Evolutionary conservation across 163 green algal species (phyloP).

Genomic region (Dunaliella salina): DNA sequence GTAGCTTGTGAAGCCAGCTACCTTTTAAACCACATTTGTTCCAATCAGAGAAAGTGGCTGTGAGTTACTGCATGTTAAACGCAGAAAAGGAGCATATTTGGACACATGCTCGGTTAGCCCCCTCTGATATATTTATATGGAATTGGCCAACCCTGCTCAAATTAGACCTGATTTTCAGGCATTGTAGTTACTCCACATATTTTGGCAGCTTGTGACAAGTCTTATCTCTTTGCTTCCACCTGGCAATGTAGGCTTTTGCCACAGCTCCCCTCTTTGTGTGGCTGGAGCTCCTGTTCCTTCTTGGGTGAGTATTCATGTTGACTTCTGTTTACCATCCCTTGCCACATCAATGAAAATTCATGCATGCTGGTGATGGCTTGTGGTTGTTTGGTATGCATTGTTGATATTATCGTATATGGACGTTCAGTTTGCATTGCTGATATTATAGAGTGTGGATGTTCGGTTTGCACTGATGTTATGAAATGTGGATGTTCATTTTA

Average conservation of each 20-base stretch:
- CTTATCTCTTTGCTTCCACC: no score
- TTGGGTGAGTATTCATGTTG: conserved; percentile 60
- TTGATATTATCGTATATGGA: background rate
- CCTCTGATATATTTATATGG: no score
- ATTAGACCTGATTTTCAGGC: no score
- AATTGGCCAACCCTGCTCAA: no score
- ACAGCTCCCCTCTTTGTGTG: conserved; percentile 83
- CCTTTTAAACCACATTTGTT: no score
- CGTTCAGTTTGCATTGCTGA: background rate
- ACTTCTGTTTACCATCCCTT: background rate
- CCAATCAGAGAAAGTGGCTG: no score
- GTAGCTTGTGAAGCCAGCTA: no score
- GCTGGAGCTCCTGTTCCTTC: conserved; percentile 79
- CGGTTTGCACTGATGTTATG: background rate
- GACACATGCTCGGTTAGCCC: no score
- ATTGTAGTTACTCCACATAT: no score
- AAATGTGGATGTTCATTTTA: background rate
- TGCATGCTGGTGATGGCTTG: background rate
- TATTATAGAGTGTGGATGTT: background rate
- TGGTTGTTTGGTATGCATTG: background rate
- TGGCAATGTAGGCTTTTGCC: conserved; percentile 59
- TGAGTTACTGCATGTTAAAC: no score
- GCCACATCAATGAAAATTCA: background rate
- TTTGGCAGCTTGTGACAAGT: no score
- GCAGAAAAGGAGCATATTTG: no score